A percentile compares a stretch with the other conserved stretches of the same genome.
These are phyloP conservation scores for Basipetospora chlamydospora DNA, from an alignment of 2,329 filamentous ascomycete species.

Conservation along the genomic window DNA sequence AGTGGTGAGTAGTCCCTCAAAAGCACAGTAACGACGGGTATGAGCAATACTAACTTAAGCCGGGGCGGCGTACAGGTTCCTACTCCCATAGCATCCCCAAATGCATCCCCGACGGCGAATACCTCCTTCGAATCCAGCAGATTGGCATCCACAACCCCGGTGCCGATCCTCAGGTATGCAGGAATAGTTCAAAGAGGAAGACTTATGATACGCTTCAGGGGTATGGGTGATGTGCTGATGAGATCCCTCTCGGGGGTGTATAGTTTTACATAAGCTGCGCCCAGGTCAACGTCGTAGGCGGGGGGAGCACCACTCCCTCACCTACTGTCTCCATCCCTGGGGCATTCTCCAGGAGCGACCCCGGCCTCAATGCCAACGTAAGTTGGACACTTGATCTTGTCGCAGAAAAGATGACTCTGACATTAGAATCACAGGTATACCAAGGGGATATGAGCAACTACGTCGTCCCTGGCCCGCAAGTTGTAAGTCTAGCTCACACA, in stretches of 20 bases:
- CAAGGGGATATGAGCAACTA: constrained; percentile 2
- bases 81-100: constrained; percentile 28
- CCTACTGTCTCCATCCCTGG: constrained; percentile 25
- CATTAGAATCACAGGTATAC: constrained; percentile 1
- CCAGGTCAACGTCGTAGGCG: constrained; percentile 27
- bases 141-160: constrained; percentile 45
- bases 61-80: no score
- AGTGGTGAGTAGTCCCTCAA: background rate
- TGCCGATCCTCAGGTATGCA: constrained; percentile 16
- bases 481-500: no score
- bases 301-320: constrained; percentile 25
- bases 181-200: no score
- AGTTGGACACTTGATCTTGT: background rate
- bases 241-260: background rate
- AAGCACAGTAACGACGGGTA: no score
- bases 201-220: no score
- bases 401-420: background rate
- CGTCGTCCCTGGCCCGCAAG: constrained; percentile 3
- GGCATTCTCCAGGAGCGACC: constrained; percentile 24
- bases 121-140: constrained; percentile 43
- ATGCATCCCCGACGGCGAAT: constrained; percentile 38
- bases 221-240: background rate
- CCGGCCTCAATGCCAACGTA: constrained; percentile 24
- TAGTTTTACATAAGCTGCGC: constrained; percentile 33
- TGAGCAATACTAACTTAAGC: no score